Base-by-base conservation (phyloP, 2,329 filamentous ascomycete genomes). In the Apiospora phragmitis region DNA sequence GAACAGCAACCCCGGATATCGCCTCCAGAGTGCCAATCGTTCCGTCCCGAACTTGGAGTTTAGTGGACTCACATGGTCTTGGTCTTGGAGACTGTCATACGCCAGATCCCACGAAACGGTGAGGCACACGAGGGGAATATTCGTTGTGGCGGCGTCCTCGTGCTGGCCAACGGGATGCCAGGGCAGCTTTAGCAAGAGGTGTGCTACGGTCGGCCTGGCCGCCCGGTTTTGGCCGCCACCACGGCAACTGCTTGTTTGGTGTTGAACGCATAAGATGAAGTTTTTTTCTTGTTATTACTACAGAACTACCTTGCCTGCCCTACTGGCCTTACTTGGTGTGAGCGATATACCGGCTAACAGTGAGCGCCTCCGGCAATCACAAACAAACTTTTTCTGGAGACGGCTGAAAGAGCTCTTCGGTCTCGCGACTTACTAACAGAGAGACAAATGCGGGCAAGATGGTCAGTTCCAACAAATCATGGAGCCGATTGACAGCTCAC, bases 11-110 rank as follows among this genome's bases (percentile, higher is more conserved):
- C 55, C 55, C 55, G 32, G 55, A 62, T 62, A 62, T 62, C 29
- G 55, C 55, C 51, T 59, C 51, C 55, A 62, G 55, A 62, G 32
- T 38, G 32, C 32, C 51, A 38, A 62, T 62, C 55, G 55, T 38
- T 62, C 55, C 55, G 55, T 62, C 55, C 55, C 55, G 55, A 62
- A 62, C 55, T 62, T 62, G 55, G 55, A 62, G 55, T 62, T 62
- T 62, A 62, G 55, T 62, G 55, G 55, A 21, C 32, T 62, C 8
- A 3, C n/a, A 38, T n/a, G 55, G 55, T 11, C 55, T n/a, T 62
- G 55, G 55, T 24, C 55, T 38, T 62, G 29, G 55, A 32, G 29
- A 29, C 49, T 32, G 16, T 9, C 7, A 26, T 14, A 38, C 21
- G 55, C 35, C 55, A 62, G n/a, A 62, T n/a, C 8, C 55, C 55